Percentiles rank a stretch among this genome's conserved stretches.
Evolutionary conservation across 805 yeast species (phyloP).

Genomic region (Candida nonsorbophila): DNA sequence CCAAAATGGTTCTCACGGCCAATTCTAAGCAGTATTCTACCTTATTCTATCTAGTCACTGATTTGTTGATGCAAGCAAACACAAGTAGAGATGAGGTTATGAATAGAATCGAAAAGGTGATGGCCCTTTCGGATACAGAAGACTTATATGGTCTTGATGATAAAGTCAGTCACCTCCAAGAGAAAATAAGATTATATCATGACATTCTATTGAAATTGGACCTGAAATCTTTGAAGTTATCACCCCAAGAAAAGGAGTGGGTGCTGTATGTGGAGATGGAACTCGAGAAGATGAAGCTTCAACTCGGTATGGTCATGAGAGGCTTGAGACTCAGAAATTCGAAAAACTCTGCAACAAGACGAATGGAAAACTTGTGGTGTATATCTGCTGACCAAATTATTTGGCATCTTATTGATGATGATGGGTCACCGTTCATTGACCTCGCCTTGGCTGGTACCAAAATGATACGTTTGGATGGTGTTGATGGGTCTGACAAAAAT

Average conservation of each 20-base stretch:
- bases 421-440: conserved; percentile 62
- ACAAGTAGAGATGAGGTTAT: conserved; percentile 22
- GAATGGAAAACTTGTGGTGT: conserved; percentile 18
- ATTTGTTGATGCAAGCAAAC: conserved; percentile 26
- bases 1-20: conserved; percentile 34
- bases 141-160: conserved; percentile 32
- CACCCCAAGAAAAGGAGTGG: conserved; percentile 14
- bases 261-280: conserved; percentile 23
- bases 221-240: conserved; percentile 20
- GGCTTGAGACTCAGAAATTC: conserved; percentile 19
- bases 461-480: conserved; percentile 56
- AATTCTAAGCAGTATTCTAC: conserved; percentile 34
- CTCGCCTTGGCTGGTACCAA: conserved; percentile 57
- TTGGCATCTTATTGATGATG: conserved; percentile 61
- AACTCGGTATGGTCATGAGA: conserved; percentile 28
- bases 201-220: conserved; percentile 38
- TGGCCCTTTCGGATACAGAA: conserved; percentile 28
- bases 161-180: conserved; percentile 24
- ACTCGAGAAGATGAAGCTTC: conserved; percentile 26
- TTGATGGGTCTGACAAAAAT: conserved; percentile 66
- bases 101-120: conserved; percentile 35
- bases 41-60: conserved; percentile 28
- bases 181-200: conserved; percentile 20
- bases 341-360: conserved; percentile 13
- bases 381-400: conserved; percentile 58